Conservation (phyloP, 2,329 filamentous ascomycete genomes). For the Fusarium sp. region DNA sequence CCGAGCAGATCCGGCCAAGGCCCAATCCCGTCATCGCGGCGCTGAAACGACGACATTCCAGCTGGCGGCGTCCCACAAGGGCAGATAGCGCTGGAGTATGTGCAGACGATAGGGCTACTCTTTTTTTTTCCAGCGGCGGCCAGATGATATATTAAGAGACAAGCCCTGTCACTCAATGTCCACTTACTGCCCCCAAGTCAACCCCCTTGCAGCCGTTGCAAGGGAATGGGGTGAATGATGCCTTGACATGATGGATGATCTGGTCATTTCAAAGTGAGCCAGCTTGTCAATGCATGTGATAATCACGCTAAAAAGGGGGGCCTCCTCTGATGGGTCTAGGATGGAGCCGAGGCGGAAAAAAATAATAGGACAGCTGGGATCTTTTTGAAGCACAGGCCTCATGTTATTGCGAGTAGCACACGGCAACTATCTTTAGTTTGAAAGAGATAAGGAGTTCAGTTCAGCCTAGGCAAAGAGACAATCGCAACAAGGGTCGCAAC, state of each 20-base stretch:
- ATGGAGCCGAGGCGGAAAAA: not conserved
- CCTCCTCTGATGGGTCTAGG: slow-evolving; percentile 10
- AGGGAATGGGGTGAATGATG: slow-evolving; percentile 36
- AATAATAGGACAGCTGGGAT: slow-evolving; percentile 11
- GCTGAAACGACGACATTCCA: slow-evolving; percentile 36
- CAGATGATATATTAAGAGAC: not conserved
- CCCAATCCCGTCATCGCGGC: slow-evolving; percentile 32
- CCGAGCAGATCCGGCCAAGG: slow-evolving; percentile 30
- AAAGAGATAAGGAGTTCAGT: slow-evolving; percentile 5
- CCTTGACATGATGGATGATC: slow-evolving; percentile 44
- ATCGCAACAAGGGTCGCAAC: not conserved
- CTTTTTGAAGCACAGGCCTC: slow-evolving; percentile 26
- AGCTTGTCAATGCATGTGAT: slow-evolving; percentile 42
- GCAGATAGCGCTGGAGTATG: not conserved
- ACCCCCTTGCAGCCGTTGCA: slow-evolving; percentile 22
- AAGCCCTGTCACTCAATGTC: not conserved
- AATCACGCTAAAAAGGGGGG: slow-evolving; percentile 43
- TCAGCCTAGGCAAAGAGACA: not conserved
- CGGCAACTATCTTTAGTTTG: not conserved
- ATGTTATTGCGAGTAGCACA: slow-evolving; percentile 22
- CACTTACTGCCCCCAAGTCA: not conserved
- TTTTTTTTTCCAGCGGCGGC: not conserved
- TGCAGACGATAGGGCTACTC: slow-evolving; percentile 23
- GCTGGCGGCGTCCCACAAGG: not conserved
- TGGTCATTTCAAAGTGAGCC: slow-evolving; percentile 40